Evolutionary conservation across 176 grass and related monocot genomes (phyloP).

Genomic region (Eragrostis nindensis): DNA sequence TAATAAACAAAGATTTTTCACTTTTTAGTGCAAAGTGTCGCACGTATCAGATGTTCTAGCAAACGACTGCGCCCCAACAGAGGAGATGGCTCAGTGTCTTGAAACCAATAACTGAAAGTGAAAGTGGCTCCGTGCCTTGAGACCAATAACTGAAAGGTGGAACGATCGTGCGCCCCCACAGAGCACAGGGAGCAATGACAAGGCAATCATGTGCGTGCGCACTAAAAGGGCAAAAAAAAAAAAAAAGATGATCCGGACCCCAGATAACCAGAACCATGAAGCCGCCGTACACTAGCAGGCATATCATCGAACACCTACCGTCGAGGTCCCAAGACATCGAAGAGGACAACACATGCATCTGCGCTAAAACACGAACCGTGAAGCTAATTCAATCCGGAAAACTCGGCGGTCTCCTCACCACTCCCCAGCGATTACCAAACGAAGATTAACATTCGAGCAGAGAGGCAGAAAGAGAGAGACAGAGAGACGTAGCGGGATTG

Average conservation of each 20-base stretch:
- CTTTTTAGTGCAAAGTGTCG: background rate
- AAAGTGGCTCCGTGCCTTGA: background rate
- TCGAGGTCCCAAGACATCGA: background rate
- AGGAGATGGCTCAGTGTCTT: too few relatives aligned
- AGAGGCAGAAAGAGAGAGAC: conserved; percentile 12
- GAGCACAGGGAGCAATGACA: conserved; percentile 2
- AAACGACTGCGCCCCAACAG: background rate
- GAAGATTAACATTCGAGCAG: background rate
- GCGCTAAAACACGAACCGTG: background rate
- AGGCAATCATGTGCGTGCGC: background rate
- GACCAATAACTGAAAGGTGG: background rate
- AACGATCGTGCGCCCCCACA: background rate
- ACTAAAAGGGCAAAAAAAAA: background rate
- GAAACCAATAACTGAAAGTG: background rate
- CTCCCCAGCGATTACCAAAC: background rate
- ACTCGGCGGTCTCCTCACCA: background rate
- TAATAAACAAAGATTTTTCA: background rate
- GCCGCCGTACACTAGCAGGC: background rate
- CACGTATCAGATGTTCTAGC: background rate
- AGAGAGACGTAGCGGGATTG: background rate
- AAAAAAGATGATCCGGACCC: background rate
- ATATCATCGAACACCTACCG: conserved; percentile 46
- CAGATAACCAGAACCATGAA: background rate
- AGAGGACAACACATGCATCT: background rate
- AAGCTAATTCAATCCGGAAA: background rate